Percentiles rank a stretch among this genome's conserved stretches.
phyloP scores from a whole-genome alignment of 1,284 basidiomycete species.

The Wallemia hederae region DNA sequence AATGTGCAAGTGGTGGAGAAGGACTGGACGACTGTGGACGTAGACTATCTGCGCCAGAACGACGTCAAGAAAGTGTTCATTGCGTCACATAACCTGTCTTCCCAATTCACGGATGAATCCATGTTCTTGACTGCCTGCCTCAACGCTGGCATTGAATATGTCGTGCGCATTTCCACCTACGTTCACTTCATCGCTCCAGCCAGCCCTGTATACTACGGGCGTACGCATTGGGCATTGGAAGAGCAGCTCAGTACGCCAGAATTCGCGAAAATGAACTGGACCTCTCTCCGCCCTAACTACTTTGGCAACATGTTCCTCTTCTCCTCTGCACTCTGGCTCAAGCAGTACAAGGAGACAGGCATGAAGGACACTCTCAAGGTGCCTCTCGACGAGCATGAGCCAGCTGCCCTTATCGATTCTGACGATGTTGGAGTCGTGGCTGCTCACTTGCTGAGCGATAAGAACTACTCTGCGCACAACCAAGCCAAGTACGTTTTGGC shows the following conservation, averaged over 20 bases:
- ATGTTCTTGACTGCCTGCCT: constrained; percentile 4
- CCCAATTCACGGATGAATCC: constrained; percentile 8
- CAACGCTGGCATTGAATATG: constrained; percentile 6
- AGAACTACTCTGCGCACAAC: constrained; percentile 2
- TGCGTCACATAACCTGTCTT: constrained; percentile 5
- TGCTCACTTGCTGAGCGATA: constrained; percentile 2
- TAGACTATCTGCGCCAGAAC: constrained; percentile 5
- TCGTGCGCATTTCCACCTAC: constrained; percentile 8
- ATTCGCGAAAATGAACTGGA: constrained; percentile 5
- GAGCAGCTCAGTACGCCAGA: constrained; percentile 5
- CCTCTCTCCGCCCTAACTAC: constrained; percentile 7
- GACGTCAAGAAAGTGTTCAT: constrained; percentile 6
- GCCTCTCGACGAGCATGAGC: constrained; percentile 1
- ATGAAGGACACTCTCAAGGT: constrained; percentile 1
- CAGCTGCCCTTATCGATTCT: constrained; percentile 5
- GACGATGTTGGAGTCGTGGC: constrained; percentile 6
- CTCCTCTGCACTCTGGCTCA: not conserved
- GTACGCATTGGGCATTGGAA: constrained; percentile 9
- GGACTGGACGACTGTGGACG: constrained; percentile 5
- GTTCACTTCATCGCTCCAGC: constrained; percentile 3
- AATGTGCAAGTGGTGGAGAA: constrained; percentile 3
- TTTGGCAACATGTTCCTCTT: constrained; percentile 2
- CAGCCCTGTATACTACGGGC: constrained; percentile 5
- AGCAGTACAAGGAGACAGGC: constrained; percentile 2
- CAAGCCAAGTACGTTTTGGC: constrained; percentile 4